phyloP scores from a whole-genome alignment of 2,329 filamentous ascomycete species.

The Cladosporium velox region DNA sequence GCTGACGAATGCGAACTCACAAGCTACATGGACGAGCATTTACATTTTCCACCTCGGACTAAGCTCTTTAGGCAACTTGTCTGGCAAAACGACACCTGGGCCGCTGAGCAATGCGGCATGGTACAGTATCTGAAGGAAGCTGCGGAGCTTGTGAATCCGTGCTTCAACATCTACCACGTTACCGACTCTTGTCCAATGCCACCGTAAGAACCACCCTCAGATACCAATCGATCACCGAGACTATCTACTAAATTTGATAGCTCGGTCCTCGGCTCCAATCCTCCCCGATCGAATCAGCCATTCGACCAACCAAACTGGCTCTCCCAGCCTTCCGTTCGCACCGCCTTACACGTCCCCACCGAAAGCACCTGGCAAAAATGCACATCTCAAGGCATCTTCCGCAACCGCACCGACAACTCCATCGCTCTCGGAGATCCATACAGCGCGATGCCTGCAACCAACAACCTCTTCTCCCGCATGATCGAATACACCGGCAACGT shows the following conservation, averaged over 20 bases:
- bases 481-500: constrained; percentile 56
- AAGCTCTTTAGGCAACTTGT: constrained; percentile 28
- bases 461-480: constrained; percentile 47
- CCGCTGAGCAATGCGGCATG: constrained; percentile 34
- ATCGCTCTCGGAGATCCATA: constrained; percentile 32
- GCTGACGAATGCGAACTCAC: constrained; percentile 42
- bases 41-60: constrained; percentile 39
- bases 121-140: constrained; percentile 37
- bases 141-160: constrained; percentile 34
- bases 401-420: constrained; percentile 26
- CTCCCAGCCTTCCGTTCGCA: constrained; percentile 21
- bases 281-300: constrained; percentile 20
- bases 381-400: constrained; percentile 25
- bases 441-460: constrained; percentile 41
- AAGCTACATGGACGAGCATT: constrained; percentile 53
- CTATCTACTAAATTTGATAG: neutral
- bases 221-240: neutral
- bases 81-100: constrained; percentile 14
- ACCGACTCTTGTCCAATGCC: constrained; percentile 33
- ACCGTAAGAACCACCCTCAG: constrained; percentile 22
- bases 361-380: constrained; percentile 18
- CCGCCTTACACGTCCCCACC: constrained; percentile 16
- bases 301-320: constrained; percentile 45
- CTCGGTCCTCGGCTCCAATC: constrained; percentile 23
- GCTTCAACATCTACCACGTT: constrained; percentile 39